Base-by-base conservation (phyloP, 768 basidiomycete species). In the Amanita fuliginea region DNA sequence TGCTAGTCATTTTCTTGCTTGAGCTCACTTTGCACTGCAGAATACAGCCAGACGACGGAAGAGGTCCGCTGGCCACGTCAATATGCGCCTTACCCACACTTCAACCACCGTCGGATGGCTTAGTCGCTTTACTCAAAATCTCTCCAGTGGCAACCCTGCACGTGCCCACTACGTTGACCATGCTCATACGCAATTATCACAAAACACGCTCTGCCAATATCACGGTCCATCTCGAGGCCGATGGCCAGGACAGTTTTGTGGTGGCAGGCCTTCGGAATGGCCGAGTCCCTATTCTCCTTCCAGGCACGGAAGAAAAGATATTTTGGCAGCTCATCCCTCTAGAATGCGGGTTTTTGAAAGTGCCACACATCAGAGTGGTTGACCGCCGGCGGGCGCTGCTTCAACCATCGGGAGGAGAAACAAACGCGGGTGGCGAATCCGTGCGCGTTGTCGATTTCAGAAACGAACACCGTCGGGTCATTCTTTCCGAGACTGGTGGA, bases 231-330 rank as follows among this genome's bases (percentile, higher is more conserved):
- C 71, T 93, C 24, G 91, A 95, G 47, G 72, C 80, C 1, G 81
- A 83, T 13, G 53, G 65, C 0, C 64, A 74, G 10, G 87, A 88
- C 36, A 71, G 74, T n/a, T 95, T 96, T 62, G 78, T 93, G 13
- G 77, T 92, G 37, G 77, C 87, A 2, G 93, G 94, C 0, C 60
- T 86, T 32, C 71, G 87, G 42, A 76, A 69, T 43, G 78, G 80
- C 3, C 75, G 80, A 8, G 55, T 90, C 7, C 81, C 88, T 2
- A 65, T 84, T 40, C 66, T 97, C n/a, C 67, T 87, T 37, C 84
- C 91, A 0, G 82, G 82, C 4, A 67, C 72, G 22, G 86, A 89
- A 61, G 80, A 80, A 55, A 71, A 62, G 51, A 46, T 90, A 18
- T 64, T 65, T 8, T 91, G 86, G 84, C 75, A 72, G 24, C 59